phyloP scores from a whole-genome alignment of 495 filamentous ascomycete species.

The Tuber melanosporum region DNA sequence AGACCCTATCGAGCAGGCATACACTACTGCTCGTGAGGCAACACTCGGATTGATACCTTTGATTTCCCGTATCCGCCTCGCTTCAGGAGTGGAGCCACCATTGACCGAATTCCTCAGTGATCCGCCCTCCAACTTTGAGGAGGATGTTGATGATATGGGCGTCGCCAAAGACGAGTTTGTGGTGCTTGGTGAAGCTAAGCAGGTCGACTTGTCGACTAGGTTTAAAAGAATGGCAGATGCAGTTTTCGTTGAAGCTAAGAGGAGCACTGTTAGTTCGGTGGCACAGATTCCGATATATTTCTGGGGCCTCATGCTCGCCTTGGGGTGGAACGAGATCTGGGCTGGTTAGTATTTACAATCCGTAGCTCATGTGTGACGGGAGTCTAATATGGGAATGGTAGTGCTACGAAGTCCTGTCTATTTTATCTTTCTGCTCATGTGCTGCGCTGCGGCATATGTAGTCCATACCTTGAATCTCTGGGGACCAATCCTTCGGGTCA shows the following conservation, averaged over 20 bases:
- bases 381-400: constrained; percentile 39
- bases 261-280: constrained; percentile 90
- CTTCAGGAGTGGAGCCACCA: constrained; percentile 67
- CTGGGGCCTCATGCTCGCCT: constrained; percentile 75
- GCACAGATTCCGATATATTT: constrained; percentile 93
- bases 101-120: constrained; percentile 74
- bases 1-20: constrained; percentile 93
- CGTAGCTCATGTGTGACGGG: constrained; percentile 42
- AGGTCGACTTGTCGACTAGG: constrained; percentile 79
- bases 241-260: constrained; percentile 94
- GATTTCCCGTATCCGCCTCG: constrained; percentile 72
- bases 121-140: constrained; percentile 64
- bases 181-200: constrained; percentile 79
- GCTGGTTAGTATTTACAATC: constrained; percentile 1
- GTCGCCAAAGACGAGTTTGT: constrained; percentile 94
- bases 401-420: constrained; percentile 89
- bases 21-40: constrained; percentile 82
- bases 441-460: constrained; percentile 69
- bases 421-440: constrained; percentile 77
- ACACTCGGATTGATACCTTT: constrained; percentile 85
- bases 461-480: constrained; percentile 90
- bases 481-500: constrained; percentile 92
- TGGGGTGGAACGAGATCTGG: constrained; percentile 93
- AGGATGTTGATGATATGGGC: constrained; percentile 86
- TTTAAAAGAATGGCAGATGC: constrained; percentile 98